These are phyloP conservation scores for Carallia brachiata DNA, from an alignment of 345 rosid species.

Conservation along the genomic window DNA sequence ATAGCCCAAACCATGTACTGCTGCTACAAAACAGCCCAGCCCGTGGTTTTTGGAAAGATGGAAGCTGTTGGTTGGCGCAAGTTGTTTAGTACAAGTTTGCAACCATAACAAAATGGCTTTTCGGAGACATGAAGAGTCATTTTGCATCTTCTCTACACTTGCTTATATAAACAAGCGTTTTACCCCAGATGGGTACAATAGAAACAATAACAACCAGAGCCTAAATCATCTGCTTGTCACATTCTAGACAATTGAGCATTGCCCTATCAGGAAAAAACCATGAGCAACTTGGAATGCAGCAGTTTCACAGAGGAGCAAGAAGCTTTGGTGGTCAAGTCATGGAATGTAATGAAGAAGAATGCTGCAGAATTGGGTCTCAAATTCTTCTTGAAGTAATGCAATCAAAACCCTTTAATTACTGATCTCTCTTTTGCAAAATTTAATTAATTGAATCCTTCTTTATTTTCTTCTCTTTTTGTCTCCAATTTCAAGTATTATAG, in stretches of 20 bases:
- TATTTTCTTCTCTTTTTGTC: too few relatives aligned
- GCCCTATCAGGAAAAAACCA: not conserved
- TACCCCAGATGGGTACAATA: not conserved
- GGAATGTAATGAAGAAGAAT: slow-evolving; percentile 71
- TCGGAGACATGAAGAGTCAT: not conserved
- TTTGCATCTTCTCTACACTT: slow-evolving; percentile 2
- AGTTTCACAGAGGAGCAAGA: slow-evolving; percentile 74
- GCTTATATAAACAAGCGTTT: not conserved
- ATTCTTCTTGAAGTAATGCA: slow-evolving; percentile 61
- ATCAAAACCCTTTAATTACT: too few relatives aligned
- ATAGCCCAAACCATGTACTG: not conserved
- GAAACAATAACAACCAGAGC: not conserved
- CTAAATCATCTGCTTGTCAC: not conserved
- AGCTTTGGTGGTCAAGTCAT: slow-evolving; percentile 73
- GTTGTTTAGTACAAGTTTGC: too few relatives aligned
- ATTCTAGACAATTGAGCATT: not conserved
- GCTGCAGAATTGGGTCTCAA: slow-evolving; percentile 68
- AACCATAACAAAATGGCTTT: slow-evolving; percentile 2
- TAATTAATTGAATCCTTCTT: too few relatives aligned
- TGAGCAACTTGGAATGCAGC: slow-evolving; percentile 18
- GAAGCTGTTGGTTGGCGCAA: not conserved
- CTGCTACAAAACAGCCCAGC: not conserved
- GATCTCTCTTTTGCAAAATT: too few relatives aligned
- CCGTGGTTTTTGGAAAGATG: not conserved
- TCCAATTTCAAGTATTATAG: too few relatives aligned